Conservation (phyloP, 2,329 filamentous ascomycete genomes). For the Fonsecaea nubica region DNA sequence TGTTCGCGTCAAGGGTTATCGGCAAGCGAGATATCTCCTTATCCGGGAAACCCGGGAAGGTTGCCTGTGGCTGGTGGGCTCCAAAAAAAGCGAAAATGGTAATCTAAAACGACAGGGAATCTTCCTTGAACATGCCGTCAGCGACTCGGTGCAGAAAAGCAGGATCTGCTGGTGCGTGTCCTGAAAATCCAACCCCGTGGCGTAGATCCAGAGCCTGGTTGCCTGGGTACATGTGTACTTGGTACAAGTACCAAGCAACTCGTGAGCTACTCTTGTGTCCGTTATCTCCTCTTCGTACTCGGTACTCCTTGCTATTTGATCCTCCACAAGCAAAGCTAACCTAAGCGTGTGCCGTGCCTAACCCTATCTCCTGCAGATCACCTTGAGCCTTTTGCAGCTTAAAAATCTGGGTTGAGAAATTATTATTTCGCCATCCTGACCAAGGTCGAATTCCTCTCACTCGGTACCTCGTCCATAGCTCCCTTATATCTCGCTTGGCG, state of each 20-base stretch:
- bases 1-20: constrained; percentile 23
- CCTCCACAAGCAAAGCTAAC: constrained; percentile 4
- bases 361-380: constrained; percentile 5
- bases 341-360: neutral
- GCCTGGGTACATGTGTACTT: no score
- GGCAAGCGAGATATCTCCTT: constrained; percentile 29
- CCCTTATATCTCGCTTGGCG: neutral
- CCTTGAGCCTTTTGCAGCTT: constrained; percentile 3
- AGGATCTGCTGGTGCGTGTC: neutral
- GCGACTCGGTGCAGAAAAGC: neutral
- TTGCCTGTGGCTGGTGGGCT: constrained; percentile 18
- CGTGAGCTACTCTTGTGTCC: no score
- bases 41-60: constrained; percentile 26
- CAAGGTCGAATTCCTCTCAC: neutral
- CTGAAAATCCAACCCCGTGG: neutral
- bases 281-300: no score
- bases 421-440: neutral
- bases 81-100: constrained; percentile 23
- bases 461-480: neutral
- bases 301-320: neutral
- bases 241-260: no score
- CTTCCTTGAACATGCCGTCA: constrained; percentile 20
- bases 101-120: constrained; percentile 29
- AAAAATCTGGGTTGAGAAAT: constrained; percentile 4
- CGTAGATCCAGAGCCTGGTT: neutral